Base-by-base conservation (phyloP, 148 eudicot species). In the Nepenthes gracilis region DNA sequence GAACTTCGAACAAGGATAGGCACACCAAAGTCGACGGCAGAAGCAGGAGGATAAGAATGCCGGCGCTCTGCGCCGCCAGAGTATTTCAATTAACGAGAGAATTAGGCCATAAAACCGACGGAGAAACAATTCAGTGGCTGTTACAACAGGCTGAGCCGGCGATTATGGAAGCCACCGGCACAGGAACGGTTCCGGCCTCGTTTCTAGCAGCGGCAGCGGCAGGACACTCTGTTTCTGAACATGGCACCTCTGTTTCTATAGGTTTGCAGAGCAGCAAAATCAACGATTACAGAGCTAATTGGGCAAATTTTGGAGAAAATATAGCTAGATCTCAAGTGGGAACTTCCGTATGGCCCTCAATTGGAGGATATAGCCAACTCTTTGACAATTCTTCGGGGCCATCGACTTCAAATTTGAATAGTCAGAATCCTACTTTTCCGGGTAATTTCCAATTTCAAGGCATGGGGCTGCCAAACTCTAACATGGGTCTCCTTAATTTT, bases 1-100 rank as follows among this genome's bases (percentile, higher is more conserved):
- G 93, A 9, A 76, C 49, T 54, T 80, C 97, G 3, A 89, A 84
- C 79, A 89, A 89, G 65, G 97, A 89, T 70, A 38, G 97, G 3
- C 97, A 89, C 76, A 89, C 97, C 2, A 89, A 89, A 57, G 97
- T 89, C 0, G 97, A 89, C 50, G 97, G 97, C 37, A 40, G 94
- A 34, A 87, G 94, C 36, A 38, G 90, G 36, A 63, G 97, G 54
- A 86, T 90, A 35, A 45, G 97, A 70, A 86, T 90, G 94, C 90
- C 97, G 0, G 97, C 97, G 0, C 67, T 84, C 1, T 90, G 90
- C 40, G 94, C 90, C 0, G 97, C 97, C 0, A 67, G 94, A n/a
- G 87, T 86, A 2, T 90, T 90, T 47, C 94, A 90, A 15, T 43
- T 90, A 8, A 90, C 97, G 2, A 38, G 90, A 35, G 95, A 90